Evolutionary conservation across 768 basidiomycete genomes (phyloP), one percentile per base, ranked within the genome.

Genomic region (Hypholoma sublateritium): DNA sequence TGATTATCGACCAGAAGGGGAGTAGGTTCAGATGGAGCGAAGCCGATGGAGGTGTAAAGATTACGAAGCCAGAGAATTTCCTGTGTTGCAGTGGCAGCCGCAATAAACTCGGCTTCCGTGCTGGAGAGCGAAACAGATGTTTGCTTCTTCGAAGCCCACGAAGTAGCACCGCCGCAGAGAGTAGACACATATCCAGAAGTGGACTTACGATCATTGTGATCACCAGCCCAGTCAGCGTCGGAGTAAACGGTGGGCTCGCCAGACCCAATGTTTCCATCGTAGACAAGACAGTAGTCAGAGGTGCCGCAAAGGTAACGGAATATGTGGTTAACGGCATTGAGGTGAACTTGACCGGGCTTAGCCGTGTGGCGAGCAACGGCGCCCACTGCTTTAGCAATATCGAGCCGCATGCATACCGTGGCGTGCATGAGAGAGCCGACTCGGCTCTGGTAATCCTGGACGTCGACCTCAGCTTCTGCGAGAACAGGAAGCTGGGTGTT

Each of bases 21-120:
- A 28, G 28, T 49, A 17, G 47, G 47, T 11, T 32, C 5, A 14
- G 12, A 7, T 13, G 25, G 24, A 32, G 47, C 4, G 14, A 35
- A 19, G 13, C 32, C 47, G 9, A 49, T 49, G 32, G 47, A 49
- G 11, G 24, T 32, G 21, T 28, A 22, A 22, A 39, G 36, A 25
- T 41, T 39, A 28, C 22, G 14, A 8, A 41, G 39, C 22, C 39
- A 51, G 25, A 22, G 16, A 14, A 19, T 35, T 24, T 51, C 50
- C 19, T 51, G 36, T 14, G 2, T 35, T 12, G 35, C 50, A 22
- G 7, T 11, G 4, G 50, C 19, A 5, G 12, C 19, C 1, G 50
- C 36, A 24, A 51, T 51, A 24, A 37, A 51, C 22, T 51, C 50
- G 1, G 50, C n/a, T 51, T 51, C 50, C 5, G 50, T 51, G 16